These are phyloP conservation scores for Candida rishiriensis DNA, from an alignment of 805 yeast species.

Conservation along the genomic window DNA sequence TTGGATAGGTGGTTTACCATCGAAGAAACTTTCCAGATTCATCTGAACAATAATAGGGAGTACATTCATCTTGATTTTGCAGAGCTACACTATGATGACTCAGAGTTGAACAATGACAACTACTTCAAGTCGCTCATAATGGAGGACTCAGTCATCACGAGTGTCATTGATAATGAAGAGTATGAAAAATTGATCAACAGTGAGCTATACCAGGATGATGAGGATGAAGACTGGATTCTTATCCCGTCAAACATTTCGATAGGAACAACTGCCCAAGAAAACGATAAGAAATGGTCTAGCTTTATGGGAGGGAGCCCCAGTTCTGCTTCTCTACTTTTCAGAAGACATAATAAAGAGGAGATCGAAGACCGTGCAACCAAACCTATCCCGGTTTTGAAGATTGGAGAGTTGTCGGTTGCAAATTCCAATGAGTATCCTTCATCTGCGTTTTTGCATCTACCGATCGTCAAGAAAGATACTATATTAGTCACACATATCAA, in stretches of 20 bases:
- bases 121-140: slow-evolving; percentile 13
- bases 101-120: slow-evolving; percentile 10
- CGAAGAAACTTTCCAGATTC: slow-evolving; percentile 19
- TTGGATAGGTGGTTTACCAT: slow-evolving; percentile 22
- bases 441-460: slow-evolving; percentile 11
- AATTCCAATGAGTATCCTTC: slow-evolving; percentile 24
- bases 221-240: slow-evolving; percentile 26
- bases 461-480: slow-evolving; percentile 1
- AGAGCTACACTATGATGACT: slow-evolving; percentile 17
- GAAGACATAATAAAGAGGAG: background rate
- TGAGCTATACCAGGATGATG: slow-evolving; percentile 22
- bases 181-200: slow-evolving; percentile 23
- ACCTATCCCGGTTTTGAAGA: slow-evolving; percentile 13
- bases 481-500: background rate
- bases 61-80: slow-evolving; percentile 17
- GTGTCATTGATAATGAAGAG: slow-evolving; percentile 25
- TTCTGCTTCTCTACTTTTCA: background rate
- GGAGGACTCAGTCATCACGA: slow-evolving; percentile 20
- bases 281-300: slow-evolving; percentile 4
- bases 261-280: slow-evolving; percentile 4
- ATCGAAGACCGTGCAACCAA: background rate
- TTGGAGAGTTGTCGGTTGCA: slow-evolving; percentile 21
- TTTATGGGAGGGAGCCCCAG: background rate
- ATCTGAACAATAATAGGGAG: slow-evolving; percentile 16
- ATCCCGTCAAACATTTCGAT: slow-evolving; percentile 17